Evolutionary conservation across 495 filamentous ascomycete genomes (phyloP), one percentile per base, ranked within the genome.

Genomic region (Neurospora intermedia): DNA sequence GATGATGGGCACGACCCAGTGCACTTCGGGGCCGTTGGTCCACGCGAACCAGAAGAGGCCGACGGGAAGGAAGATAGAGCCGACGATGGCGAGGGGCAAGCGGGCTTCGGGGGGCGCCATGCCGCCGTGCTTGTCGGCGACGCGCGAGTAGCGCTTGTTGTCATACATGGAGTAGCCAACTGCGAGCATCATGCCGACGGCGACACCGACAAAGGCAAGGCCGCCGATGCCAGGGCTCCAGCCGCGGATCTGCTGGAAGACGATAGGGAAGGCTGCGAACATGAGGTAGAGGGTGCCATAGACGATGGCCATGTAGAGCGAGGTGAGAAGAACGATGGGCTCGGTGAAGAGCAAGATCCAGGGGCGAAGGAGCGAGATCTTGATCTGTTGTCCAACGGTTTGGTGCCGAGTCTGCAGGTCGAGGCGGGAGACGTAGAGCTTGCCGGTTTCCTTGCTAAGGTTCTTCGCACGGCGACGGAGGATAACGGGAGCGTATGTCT

Each of bases 211-310:
- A 78, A 97, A 97, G 11, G 91, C 89, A 4, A 95, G 83, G 3
- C 94, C 94, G 4, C 88, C 87, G 74, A 93, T 88, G 79, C 91
- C 93, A 5, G 91, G 82, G 9, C 84, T 85, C 82, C 96, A 91
- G 31, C 88, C 88, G 75, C 96, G 91, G 27, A 90, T 84, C 39
- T 88, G 81, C 72, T 88, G 78, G 81, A 94, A 98, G 45, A 97
- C 90, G 72, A 97, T 85, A 48, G 93, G 89, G 81, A 96, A 97
- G 5, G 94, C 93, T 38, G 92, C 92, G 78, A 98, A 97, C 79
- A 96, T 91, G 40, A 97, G 86, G 79, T 98, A 97, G 1, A 97
- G 81, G 13, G 94, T 93, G 45, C 93, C 95, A 75, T 97, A 87
- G 45, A 97, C 80, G 70, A 97, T 87, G 23, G 93, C 92, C 40